Conservation (phyloP, 2,329 filamentous ascomycete species). For the Penicillium carneum region DNA sequence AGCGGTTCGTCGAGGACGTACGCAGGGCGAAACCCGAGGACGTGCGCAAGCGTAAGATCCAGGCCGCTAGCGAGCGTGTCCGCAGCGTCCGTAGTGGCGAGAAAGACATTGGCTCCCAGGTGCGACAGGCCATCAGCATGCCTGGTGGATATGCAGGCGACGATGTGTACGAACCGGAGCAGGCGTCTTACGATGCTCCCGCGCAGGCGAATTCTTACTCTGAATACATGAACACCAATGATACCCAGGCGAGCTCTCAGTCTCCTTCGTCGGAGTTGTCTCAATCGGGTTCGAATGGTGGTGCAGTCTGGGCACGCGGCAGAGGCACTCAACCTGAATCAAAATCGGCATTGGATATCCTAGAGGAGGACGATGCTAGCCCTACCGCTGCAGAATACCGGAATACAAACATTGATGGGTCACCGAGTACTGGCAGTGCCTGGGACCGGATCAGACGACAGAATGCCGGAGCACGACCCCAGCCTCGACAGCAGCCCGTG, state of each 20-base stretch:
- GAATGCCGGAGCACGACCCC: slow-evolving; percentile 21
- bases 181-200: slow-evolving; percentile 1
- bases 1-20: slow-evolving; percentile 33
- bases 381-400: slow-evolving; percentile 46
- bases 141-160: slow-evolving; percentile 4
- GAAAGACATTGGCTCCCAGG: slow-evolving; percentile 9
- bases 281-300: background rate
- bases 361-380: slow-evolving; percentile 49
- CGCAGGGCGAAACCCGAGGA: slow-evolving; percentile 31
- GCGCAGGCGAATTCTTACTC: slow-evolving; percentile 11
- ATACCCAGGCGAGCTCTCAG: background rate
- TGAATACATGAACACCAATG: slow-evolving; percentile 16
- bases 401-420: slow-evolving; percentile 22
- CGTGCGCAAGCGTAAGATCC: slow-evolving; percentile 30
- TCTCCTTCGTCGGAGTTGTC: background rate
- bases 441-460: slow-evolving; percentile 52
- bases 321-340: slow-evolving; percentile 16
- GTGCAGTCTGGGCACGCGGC: slow-evolving; percentile 18
- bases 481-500: slow-evolving; percentile 9
- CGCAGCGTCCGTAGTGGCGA: slow-evolving; percentile 13
- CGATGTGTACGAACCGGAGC: slow-evolving; percentile 17
- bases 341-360: slow-evolving; percentile 37
- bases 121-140: slow-evolving; percentile 7
- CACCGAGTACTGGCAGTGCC: slow-evolving; percentile 37
- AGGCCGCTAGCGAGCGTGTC: slow-evolving; percentile 21